Base-by-base conservation (phyloP, 768 basidiomycete genomes). In the Podaxis sp. region DNA sequence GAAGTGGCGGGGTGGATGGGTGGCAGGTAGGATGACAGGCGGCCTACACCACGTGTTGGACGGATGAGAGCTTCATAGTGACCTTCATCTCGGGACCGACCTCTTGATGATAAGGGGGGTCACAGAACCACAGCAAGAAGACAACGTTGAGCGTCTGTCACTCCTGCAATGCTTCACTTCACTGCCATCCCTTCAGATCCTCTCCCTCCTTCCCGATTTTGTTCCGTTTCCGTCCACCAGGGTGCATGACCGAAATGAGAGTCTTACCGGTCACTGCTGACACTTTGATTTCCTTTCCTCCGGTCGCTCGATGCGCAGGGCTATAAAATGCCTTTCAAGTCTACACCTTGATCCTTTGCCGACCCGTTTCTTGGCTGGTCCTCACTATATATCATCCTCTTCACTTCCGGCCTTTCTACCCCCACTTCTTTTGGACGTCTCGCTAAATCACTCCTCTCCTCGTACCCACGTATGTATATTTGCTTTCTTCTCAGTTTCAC, bases 31-130 rank as follows among this genome's bases (percentile, higher is more conserved):
- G 26, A 41, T 12, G 48, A 41, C 60, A 26, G 48, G 54, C 56
- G 37, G 56, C 22, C 28, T 46, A 62, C 22, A 54, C 65, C 72
- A 75, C 74, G 72, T 73, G 73, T 71, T 60, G 64, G 63, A 66
- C 64, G 68, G 64, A 64, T 62, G 65, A 67, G 64, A 62, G 67
- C 66, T 70, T 66, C 50, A 67, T 70, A 67, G 68, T 66, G 65
- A 58, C 58, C 66, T 72, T 73, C 72, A 72, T 70, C 68, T 74
- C 74, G 73, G 74, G 67, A 70, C 74, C 74, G 74, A 70, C 67
- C 67, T 65, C 49, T 41, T 58, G 22, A 41, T 40, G 44, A 50
- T 20, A 3, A 38, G 44, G 10, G 44, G 20, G 58, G 44, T 52
- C 56, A 46, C 62, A 64, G 44, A 53, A 53, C 17, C 41, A 57